Conservation (phyloP, 2,329 filamentous ascomycete species). For the Phialophora chinensis region DNA sequence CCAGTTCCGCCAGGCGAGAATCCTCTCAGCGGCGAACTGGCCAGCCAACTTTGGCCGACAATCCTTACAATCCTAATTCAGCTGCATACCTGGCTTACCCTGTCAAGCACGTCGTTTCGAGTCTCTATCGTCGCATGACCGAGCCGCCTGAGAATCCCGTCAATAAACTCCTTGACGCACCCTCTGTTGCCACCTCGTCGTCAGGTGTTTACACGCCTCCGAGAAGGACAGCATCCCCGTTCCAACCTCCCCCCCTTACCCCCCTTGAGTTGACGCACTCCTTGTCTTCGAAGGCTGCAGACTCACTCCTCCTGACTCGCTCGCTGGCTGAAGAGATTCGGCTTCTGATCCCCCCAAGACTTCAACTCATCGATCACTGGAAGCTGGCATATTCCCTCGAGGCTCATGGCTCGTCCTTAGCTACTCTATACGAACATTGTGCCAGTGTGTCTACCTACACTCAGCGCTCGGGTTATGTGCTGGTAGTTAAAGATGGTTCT, state of each 20-base stretch:
- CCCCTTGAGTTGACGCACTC: slow-evolving; percentile 66
- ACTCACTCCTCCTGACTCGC: slow-evolving; percentile 67
- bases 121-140: slow-evolving; percentile 70
- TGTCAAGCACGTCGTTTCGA: slow-evolving; percentile 62
- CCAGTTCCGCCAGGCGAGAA: slow-evolving; percentile 13
- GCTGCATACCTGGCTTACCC: slow-evolving; percentile 58
- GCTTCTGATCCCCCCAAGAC: slow-evolving; percentile 80
- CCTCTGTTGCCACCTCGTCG: slow-evolving; percentile 37
- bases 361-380: slow-evolving; percentile 90
- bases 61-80: slow-evolving; percentile 45
- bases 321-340: slow-evolving; percentile 91
- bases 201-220: slow-evolving; percentile 64
- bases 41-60: slow-evolving; percentile 36
- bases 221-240: slow-evolving; percentile 72
- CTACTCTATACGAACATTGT: slow-evolving; percentile 83
- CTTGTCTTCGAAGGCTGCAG: slow-evolving; percentile 62
- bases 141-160: slow-evolving; percentile 46
- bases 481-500: slow-evolving; percentile 78
- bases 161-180: slow-evolving; percentile 38
- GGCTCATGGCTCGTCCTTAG: slow-evolving; percentile 85
- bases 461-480: slow-evolving; percentile 80
- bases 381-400: slow-evolving; percentile 85
- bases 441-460: slow-evolving; percentile 66
- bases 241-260: slow-evolving; percentile 86
- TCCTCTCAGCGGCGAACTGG: slow-evolving; percentile 22